Percentiles rank a stretch among this genome's conserved stretches.
Evolutionary conservation across 108 stramenopile genomes (phyloP).

Genomic region (Epipyxis sp.): DNA sequence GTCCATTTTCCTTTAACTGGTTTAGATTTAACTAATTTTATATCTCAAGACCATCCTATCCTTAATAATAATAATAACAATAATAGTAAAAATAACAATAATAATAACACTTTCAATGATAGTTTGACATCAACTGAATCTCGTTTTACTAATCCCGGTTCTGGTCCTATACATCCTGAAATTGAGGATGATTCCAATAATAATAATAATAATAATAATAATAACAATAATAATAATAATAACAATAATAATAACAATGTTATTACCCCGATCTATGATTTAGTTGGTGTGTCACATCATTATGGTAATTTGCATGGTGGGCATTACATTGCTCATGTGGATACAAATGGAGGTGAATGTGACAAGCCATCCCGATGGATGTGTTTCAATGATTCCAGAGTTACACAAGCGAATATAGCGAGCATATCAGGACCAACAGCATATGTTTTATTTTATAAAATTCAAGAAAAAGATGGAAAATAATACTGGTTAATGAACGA

Average conservation of each 20-base stretch:
- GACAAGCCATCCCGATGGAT: not conserved
- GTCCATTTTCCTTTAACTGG: conserved; percentile 22
- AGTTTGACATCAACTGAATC: not conserved
- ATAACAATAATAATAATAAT: too few species aligned
- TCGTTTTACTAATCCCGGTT: too few species aligned
- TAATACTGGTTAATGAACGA: too few species aligned
- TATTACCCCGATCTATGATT: conserved; percentile 20
- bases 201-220: too few species aligned
- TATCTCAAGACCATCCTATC: not conserved
- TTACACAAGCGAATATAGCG: not conserved
- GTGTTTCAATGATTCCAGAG: conserved; percentile 30
- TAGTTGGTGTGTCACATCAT: conserved; percentile 27
- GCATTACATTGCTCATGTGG: conserved; percentile 30
- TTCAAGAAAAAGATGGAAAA: not conserved
- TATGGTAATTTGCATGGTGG: conserved; percentile 21
- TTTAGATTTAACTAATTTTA: not conserved
- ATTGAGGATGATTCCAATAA: too few species aligned
- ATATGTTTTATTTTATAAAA: conserved; percentile 21
- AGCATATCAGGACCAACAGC: conserved; percentile 22
- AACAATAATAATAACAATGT: too few species aligned
- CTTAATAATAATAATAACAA: not conserved
- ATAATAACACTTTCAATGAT: not conserved
- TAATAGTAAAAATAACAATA: not conserved
- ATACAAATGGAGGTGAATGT: not conserved
- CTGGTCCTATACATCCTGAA: too few species aligned